Evolutionary conservation across 371 early-diverging fungal species (phyloP), one percentile per base, ranked within the genome.

Genomic region (Globomyces sp.): DNA sequence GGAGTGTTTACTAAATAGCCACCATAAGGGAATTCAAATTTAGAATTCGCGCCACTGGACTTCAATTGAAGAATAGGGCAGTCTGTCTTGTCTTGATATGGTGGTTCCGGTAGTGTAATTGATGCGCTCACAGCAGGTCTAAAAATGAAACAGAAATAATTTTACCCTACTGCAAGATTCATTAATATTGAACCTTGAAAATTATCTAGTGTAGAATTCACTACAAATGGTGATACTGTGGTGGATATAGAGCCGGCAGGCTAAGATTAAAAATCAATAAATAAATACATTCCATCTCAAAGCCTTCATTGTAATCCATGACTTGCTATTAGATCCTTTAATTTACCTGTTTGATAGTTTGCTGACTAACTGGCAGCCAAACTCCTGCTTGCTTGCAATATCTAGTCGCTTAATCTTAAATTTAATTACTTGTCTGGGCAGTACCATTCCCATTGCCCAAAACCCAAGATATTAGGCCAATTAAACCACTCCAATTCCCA

Each of bases 231-330:
- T 24, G 24, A 24, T 24, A 24, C 24, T 24, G 24, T 24, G 24
- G 24, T 24, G 24, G 24, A 24, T 24, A 24, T 24, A 24, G 24
- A 24, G 24, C 24, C 24, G 24, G 24, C 24, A 24, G 24, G 24
- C 24, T 24, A 24, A 24, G 24, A 24, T 24, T 24, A 24, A 24
- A 0, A 24, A 24, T 24, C 24, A 24, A 24, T 24, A 24, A 24
- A 24, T 24, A 24, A 24, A 24, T 24, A 24, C 60, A 13, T 34
- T 41, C 58, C 58, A 66, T 11, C 60, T 36, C 4, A 66, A 5
- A 24, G 67, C 67, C n/a, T 47, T 51, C 49, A 66, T 47, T 4
- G 60, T 49, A 52, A 66, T 60, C 67, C 60, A 58, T 1, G 48
- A 43, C 57, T 47, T 41, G 39, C 37, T 58, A 57, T 4, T 3